These are phyloP conservation scores for Talaromyces sp. DNA, from an alignment of 2,329 filamentous ascomycete genomes.

Conservation along the genomic window DNA sequence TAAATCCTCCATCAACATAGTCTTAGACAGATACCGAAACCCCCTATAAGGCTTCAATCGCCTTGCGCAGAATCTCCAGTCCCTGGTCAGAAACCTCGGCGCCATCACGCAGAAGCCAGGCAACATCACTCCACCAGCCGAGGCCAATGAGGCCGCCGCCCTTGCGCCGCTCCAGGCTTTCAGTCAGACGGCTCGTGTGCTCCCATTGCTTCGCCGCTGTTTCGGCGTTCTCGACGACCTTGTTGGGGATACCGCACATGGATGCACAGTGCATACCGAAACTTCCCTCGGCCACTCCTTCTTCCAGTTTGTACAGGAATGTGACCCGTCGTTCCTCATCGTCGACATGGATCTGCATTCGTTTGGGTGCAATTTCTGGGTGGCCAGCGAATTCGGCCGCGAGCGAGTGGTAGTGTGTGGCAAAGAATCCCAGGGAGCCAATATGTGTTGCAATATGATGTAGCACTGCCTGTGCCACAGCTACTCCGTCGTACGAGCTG, in stretches of 20 bases:
- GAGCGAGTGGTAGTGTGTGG: constrained; percentile 93
- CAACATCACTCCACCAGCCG: constrained; percentile 81
- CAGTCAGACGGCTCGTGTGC: constrained; percentile 83
- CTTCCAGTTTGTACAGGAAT: constrained; percentile 89
- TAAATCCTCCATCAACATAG: background rate
- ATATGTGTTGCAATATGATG: constrained; percentile 92
- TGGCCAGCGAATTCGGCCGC: constrained; percentile 86
- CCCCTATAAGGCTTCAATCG: constrained; percentile 41
- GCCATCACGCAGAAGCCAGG: constrained; percentile 60
- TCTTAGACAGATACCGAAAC: background rate
- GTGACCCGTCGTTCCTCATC: constrained; percentile 80
- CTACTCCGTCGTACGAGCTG: constrained; percentile 91
- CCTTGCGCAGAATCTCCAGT: constrained; percentile 52
- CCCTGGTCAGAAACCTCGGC: constrained; percentile 43
- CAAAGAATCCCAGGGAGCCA: constrained; percentile 92
- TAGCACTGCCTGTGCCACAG: constrained; percentile 93
- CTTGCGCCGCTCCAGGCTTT: constrained; percentile 76
- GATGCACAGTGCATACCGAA: constrained; percentile 99
- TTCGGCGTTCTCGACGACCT: constrained; percentile 81
- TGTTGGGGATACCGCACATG: constrained; percentile 88
- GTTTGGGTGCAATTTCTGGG: constrained; percentile 75
- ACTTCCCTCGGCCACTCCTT: constrained; percentile 89
- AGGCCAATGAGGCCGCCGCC: constrained; percentile 76
- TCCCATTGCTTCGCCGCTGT: constrained; percentile 88
- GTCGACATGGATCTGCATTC: constrained; percentile 95